Evolutionary conservation across 495 filamentous ascomycete species (phyloP).

Genomic region (Staphylotrichum longicolle): DNA sequence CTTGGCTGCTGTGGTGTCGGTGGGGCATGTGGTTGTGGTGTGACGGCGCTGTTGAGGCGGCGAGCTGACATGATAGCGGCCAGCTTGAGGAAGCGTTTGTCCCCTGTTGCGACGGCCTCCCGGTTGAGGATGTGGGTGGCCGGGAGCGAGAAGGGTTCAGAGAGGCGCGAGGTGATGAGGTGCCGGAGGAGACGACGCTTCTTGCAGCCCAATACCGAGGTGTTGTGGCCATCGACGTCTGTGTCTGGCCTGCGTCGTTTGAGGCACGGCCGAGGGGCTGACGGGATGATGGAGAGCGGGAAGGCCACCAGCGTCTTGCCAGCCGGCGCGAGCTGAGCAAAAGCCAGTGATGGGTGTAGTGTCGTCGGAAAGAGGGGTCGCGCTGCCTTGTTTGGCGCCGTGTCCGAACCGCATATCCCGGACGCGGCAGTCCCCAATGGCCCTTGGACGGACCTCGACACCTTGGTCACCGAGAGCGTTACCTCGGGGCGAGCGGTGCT

Average conservation of each 20-base stretch:
- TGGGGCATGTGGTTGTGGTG: background rate
- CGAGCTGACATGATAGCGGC: constrained; percentile 32
- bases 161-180: constrained; percentile 67
- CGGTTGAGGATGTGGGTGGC: constrained; percentile 66
- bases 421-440: no score
- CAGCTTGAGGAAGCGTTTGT: constrained; percentile 51
- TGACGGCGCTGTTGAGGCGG: constrained; percentile 16
- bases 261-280: constrained; percentile 24
- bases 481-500: constrained; percentile 9
- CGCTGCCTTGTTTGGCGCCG: background rate
- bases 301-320: constrained; percentile 25
- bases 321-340: constrained; percentile 21
- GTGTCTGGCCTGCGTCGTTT: constrained; percentile 59
- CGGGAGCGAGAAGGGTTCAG: constrained; percentile 63
- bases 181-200: constrained; percentile 63
- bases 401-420: no score
- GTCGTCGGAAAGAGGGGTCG: constrained; percentile 1
- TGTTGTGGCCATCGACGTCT: constrained; percentile 62
- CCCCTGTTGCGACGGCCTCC: constrained; percentile 40
- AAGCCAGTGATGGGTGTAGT: constrained; percentile 8
- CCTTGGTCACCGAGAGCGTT: constrained; percentile 7
- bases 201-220: constrained; percentile 53
- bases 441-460: background rate
- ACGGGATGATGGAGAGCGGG: constrained; percentile 10
- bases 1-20: constrained; percentile 16